These are phyloP conservation scores for Leccinum longicurvipes DNA, from an alignment of 768 basidiomycete genomes.

Conservation along the genomic window DNA sequence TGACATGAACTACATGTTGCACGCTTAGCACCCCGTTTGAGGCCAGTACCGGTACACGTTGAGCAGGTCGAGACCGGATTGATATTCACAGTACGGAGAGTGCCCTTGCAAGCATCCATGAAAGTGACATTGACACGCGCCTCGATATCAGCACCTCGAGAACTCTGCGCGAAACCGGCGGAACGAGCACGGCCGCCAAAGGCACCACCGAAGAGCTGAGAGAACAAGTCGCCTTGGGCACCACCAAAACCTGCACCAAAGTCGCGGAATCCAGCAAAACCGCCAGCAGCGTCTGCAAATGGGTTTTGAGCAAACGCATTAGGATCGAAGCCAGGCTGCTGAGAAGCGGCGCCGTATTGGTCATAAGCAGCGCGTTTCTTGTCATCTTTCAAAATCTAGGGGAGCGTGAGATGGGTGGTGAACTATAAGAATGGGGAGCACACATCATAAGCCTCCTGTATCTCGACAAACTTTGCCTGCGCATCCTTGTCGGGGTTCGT, in stretches of 20 bases:
- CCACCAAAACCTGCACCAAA: constrained; percentile 61
- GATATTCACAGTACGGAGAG: constrained; percentile 68
- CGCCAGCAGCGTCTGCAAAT: constrained; percentile 49
- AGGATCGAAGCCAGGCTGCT: constrained; percentile 92
- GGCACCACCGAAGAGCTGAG: constrained; percentile 73
- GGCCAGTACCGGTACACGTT: constrained; percentile 80
- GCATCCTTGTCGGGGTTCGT: constrained; percentile 91
- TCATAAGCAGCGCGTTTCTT: constrained; percentile 91
- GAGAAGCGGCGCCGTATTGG: constrained; percentile 88
- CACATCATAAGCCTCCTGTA: constrained; percentile 97
- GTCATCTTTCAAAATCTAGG: constrained; percentile 88
- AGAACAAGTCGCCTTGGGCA: constrained; percentile 69
- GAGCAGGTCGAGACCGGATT: constrained; percentile 81
- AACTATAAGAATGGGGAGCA: constrained; percentile 27
- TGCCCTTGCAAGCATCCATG: constrained; percentile 93
- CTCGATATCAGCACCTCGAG: constrained; percentile 81
- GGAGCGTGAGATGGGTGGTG: constrained; percentile 17
- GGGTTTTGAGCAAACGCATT: constrained; percentile 65
- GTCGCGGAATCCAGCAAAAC: constrained; percentile 72
- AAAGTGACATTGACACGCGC: constrained; percentile 73
- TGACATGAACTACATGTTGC: constrained; percentile 75
- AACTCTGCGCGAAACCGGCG: constrained; percentile 40
- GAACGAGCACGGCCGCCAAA: constrained; percentile 49
- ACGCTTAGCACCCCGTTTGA: constrained; percentile 84
- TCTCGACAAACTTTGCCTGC: constrained; percentile 92